Evolutionary conservation across 495 filamentous ascomycete species (phyloP), one percentile per base, ranked within the genome.

Genomic region (Mycothermus thermophilus): DNA sequence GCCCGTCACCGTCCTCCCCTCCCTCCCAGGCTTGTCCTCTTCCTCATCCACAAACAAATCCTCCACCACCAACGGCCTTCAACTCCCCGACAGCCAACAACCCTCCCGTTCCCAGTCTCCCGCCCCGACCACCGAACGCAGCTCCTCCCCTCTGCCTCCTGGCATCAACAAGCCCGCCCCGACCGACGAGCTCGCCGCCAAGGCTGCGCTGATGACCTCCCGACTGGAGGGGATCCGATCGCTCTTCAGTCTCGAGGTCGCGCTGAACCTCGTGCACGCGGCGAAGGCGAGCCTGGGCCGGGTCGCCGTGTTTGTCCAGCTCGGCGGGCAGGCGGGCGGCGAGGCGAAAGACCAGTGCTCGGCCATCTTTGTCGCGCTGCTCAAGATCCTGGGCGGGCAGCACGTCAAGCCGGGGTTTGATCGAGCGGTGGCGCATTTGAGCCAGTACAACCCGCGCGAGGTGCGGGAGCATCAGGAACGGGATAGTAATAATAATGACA

Each of bases 201-300:
- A 95, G 60, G 84, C 88, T 3, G 86, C 87, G 0, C 75, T 99
- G 34, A 96, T 99, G 87, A 88, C 87, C 34, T 82, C 83, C 4
- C 73, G 82, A 32, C 64, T 99, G 21, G 88, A 95, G 57, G 87
- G 87, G 31, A 96, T 99, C 54, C 76, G 77, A 34, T 83, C 83
- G 14, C 66, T 99, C 10, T 96, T 99, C 62, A 93, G 84, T 54
- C 87, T 99, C 44, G 92, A 99, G 50, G 76, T 99, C 13, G 90
- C 92, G 1, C 62, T 99, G 18, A 78, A 77, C 34, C 63, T 99
- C 10, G 84, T 93, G 8, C 88, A 94, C 58, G 63, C 69, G 1
- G 92, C 90, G n/a, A 95, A 96, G 59, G 68, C 81, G 17, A 83
- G 79, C 43, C 64, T 99, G 23, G 90, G 93, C 40, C 74, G 92